A percentile compares a stretch with the other conserved stretches of the same genome.
Evolutionary conservation across 163 green algal genomes (phyloP).

Genomic region (Chlamydomonas reinhardtii): DNA sequence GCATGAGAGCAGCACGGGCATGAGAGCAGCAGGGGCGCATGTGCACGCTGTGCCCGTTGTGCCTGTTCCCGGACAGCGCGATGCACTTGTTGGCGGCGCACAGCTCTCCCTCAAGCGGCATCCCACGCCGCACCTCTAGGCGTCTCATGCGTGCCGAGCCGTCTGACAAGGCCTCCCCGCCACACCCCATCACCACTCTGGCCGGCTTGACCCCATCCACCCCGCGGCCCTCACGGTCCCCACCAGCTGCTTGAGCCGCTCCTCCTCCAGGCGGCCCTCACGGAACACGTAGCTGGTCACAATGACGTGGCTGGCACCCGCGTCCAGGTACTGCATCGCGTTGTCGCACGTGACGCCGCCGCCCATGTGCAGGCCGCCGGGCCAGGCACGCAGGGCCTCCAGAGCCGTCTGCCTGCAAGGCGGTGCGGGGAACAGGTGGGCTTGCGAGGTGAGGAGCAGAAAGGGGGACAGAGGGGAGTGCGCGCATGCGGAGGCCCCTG

Average conservation of each 20-base stretch:
- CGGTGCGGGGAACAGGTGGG: background rate
- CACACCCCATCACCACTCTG: too few relatives aligned
- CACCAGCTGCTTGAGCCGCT: slow-evolving; percentile 82
- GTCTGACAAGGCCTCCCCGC: too few relatives aligned
- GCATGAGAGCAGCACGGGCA: too few relatives aligned
- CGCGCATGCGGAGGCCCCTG: too few relatives aligned
- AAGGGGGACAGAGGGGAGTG: background rate
- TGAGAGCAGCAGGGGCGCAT: too few relatives aligned
- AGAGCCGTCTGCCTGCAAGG: slow-evolving; percentile 62
- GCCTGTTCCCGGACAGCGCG: too few relatives aligned
- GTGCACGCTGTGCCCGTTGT: too few relatives aligned
- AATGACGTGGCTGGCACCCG: slow-evolving; percentile 96
- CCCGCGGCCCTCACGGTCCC: background rate
- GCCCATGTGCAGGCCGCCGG: slow-evolving; percentile 94
- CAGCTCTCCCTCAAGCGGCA: too few relatives aligned
- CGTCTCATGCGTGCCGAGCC: too few relatives aligned
- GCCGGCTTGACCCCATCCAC: too few relatives aligned
- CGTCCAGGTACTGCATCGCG: slow-evolving; percentile 89
- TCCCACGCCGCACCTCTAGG: too few relatives aligned
- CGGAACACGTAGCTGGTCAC: slow-evolving; percentile 97
- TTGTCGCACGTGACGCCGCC: slow-evolving; percentile 93
- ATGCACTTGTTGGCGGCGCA: too few relatives aligned
- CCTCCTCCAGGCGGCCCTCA: slow-evolving; percentile 88
- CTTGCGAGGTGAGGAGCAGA: background rate
- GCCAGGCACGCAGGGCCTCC: slow-evolving; percentile 84